phyloP scores from a whole-genome alignment of 2,329 filamentous ascomycete genomes.

The Penicillium polonicum region DNA sequence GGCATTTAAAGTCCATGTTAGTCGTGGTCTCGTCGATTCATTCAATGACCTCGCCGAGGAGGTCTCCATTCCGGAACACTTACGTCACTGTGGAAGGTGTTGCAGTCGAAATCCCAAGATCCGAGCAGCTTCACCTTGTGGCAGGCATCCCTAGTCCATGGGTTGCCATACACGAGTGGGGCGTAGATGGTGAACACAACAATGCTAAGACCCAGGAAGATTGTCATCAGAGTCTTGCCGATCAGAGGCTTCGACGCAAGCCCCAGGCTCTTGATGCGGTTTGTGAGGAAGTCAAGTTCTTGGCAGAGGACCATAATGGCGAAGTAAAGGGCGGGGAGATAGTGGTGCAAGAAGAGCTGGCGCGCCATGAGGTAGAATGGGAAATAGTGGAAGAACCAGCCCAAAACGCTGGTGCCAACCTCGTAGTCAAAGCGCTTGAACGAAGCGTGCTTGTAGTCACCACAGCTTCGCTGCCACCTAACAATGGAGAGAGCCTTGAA shows the following conservation, averaged over 20 bases:
- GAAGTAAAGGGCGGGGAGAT: conserved; percentile 96
- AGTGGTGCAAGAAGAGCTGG: conserved; percentile 97
- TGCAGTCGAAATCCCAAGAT: conserved; percentile 98
- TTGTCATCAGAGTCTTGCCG: conserved; percentile 70
- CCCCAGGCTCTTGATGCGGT: conserved; percentile 67
- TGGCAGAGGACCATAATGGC: conserved; percentile 86
- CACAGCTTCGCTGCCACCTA: conserved; percentile 90
- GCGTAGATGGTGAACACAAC: conserved; percentile 80
- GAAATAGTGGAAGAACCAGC: conserved; percentile 98
- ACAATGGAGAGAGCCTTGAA: conserved; percentile 88
- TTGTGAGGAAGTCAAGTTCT: conserved; percentile 79
- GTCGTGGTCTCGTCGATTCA: conserved; percentile 19
- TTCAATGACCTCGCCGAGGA: conserved; percentile 31
- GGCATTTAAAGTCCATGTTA: conserved; percentile 23
- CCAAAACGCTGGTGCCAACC: conserved; percentile 82
- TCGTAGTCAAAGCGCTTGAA: conserved; percentile 99
- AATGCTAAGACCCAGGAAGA: conserved; percentile 72
- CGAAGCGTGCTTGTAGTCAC: conserved; percentile 74
- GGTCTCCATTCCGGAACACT: conserved; percentile 51
- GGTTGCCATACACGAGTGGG: conserved; percentile 87
- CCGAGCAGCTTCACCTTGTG: conserved; percentile 80
- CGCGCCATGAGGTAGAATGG: conserved; percentile 98
- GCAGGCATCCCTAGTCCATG: conserved; percentile 89
- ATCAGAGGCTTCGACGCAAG: conserved; percentile 68
- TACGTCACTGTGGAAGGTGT: conserved; percentile 83